phyloP scores from a whole-genome alignment of 768 basidiomycete species.

The Cubamyces sp. region DNA sequence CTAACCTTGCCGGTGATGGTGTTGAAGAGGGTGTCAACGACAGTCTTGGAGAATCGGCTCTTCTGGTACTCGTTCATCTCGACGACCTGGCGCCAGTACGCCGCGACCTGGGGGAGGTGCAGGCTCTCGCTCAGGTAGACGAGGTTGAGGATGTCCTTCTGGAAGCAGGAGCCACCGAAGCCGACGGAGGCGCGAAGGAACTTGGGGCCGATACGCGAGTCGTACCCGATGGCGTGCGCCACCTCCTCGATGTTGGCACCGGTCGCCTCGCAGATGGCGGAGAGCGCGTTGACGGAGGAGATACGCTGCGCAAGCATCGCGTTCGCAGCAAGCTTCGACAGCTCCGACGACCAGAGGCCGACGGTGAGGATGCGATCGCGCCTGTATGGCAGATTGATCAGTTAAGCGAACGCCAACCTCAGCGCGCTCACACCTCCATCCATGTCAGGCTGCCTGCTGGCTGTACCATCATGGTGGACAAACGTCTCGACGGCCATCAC shows the following conservation, averaged over 20 bases:
- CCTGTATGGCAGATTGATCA: constrained; percentile 40
- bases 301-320: constrained; percentile 99
- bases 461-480: no score
- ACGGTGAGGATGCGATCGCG: constrained; percentile 85
- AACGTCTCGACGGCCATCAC: no score
- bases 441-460: no score
- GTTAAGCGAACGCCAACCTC: neutral
- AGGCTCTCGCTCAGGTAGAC: constrained; percentile 95
- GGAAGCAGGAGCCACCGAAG: constrained; percentile 99
- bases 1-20: constrained; percentile 93
- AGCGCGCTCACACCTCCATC: no score
- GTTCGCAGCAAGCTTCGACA: constrained; percentile 98
- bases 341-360: constrained; percentile 97
- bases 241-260: constrained; percentile 99
- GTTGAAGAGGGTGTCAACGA: constrained; percentile 98
- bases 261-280: constrained; percentile 98
- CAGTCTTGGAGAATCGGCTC: constrained; percentile 90
- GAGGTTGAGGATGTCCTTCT: constrained; percentile 99
- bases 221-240: constrained; percentile 90
- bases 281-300: constrained; percentile 96
- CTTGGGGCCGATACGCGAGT: constrained; percentile 90
- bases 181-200: constrained; percentile 96
- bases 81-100: constrained; percentile 97
- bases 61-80: constrained; percentile 99
- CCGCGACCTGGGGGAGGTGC: constrained; percentile 95